Base-by-base conservation (phyloP, 257 asterid species). In the Orobanche coerulescens region DNA sequence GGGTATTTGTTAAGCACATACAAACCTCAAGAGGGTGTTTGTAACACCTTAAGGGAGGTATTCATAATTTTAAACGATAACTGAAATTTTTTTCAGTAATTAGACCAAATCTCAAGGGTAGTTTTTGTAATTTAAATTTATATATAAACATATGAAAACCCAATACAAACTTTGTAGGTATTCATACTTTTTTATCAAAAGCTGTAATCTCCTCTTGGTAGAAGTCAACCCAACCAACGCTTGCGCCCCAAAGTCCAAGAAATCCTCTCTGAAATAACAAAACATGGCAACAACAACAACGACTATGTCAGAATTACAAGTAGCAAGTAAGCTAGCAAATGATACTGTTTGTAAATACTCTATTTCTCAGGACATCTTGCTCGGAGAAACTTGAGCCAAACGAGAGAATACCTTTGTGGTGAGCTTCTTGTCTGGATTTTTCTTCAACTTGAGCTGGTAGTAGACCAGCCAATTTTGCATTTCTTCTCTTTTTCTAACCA, bases 391-490 rank as follows among this genome's bases (percentile, higher is more conserved):
- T 24, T 6, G n/a, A 67, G 14, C 14, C 44, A 47, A 47, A 47
- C 36, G 7, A 57, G 54, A 40, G 61, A 1, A 61, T 75, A 93
- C 99, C 96, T 79, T 93, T 54, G 31, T 75, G 2, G 88, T 77
- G 13, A 90, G 99, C 78, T 85, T 86, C 23, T 78, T 81, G 66
- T 64, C 75, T 50, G 95, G 90, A 58, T 81, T 59, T 67, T 84
- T 77, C 76, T 85, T 95, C 50, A 87, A 85, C 87, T 93, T 90
- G 19, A 90, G 86, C 66, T 73, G 94, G 75, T 87, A 75, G 77
- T 89, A 89, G 72, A 87, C 97, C 55, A 90, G 81, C 97, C 94
- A 76, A 70, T 90, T 85, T 63, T 85, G 94, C 72, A 90, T 80
- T 66, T 70, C 69, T 23, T 72, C 72, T 74, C 95, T 84, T 73